A percentile compares a stretch with the other conserved stretches of the same genome.
Conservation (phyloP, 257 asterid genomes). For the Petunia axillaris region DNA sequence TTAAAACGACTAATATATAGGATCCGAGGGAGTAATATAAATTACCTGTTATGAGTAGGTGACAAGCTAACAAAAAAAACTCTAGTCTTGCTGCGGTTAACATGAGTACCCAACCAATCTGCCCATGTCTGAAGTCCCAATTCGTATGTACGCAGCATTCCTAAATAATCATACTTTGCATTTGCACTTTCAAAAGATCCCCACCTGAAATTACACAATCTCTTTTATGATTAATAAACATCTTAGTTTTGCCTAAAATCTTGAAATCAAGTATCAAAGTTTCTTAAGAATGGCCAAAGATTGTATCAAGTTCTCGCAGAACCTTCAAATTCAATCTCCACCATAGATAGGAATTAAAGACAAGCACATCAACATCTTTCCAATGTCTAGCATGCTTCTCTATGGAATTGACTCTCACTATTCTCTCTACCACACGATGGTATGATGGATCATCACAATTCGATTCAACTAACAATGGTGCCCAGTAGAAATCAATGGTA, state of each 20-base stretch:
- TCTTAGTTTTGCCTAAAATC: background rate
- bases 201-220: conserved; percentile 46
- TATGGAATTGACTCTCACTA: conserved; percentile 40
- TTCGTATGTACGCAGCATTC: conserved; percentile 53
- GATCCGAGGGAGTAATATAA: background rate
- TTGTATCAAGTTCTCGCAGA: conserved; percentile 45
- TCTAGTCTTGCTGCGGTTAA: conserved; percentile 53
- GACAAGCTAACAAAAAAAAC: conserved; percentile 64
- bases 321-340: conserved; percentile 55
- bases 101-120: conserved; percentile 60
- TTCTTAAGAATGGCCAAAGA: background rate
- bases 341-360: conserved; percentile 61
- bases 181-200: conserved; percentile 56
- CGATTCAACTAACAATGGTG: conserved; percentile 66
- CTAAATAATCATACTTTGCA: conserved; percentile 40
- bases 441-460: conserved; percentile 45
- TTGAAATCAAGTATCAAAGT: background rate
- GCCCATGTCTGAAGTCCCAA: conserved; percentile 70
- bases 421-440: conserved; percentile 39
- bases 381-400: conserved; percentile 64
- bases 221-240: background rate
- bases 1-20: background rate
- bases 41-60: conserved; percentile 55
- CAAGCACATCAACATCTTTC: conserved; percentile 63
- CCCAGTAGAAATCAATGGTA: conserved; percentile 69